A percentile compares a stretch with the other conserved stretches of the same genome.
Evolutionary conservation across 768 basidiomycete genomes (phyloP).

Genomic region (Mycena indigotica): DNA sequence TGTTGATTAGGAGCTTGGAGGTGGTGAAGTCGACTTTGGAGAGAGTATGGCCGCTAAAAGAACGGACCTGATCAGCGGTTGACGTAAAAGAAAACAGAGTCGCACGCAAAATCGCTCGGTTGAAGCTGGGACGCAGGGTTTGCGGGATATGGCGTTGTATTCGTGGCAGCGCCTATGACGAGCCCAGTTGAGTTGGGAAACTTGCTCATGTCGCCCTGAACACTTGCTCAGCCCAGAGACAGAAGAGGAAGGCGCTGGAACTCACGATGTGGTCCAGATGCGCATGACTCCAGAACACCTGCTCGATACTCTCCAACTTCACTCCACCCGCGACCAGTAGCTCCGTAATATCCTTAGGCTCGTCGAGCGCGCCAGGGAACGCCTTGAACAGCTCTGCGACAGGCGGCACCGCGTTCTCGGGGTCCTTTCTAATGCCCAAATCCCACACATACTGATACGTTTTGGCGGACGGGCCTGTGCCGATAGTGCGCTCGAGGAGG

Average conservation of each 20-base stretch:
- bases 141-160: conserved; percentile 9
- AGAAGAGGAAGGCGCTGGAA: background rate
- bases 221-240: background rate
- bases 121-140: conserved; percentile 8
- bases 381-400: background rate
- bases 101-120: conserved; percentile 13
- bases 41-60: conserved; percentile 9
- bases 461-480: no score
- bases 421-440: conserved; percentile 16
- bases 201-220: conserved; percentile 21
- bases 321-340: conserved; percentile 13
- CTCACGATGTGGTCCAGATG: conserved; percentile 3
- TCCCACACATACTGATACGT: conserved; percentile 17
- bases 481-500: conserved; percentile 14
- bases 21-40: conserved; percentile 13
- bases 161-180: conserved; percentile 15
- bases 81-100: no score
- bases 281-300: conserved; percentile 10
- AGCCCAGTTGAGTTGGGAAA: conserved; percentile 19
- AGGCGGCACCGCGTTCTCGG: conserved; percentile 5
- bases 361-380: background rate
- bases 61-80: no score
- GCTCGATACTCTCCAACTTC: conserved; percentile 5
- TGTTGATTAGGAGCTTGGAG: conserved; percentile 8
- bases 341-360: conserved; percentile 8